Evolutionary conservation across 345 rosid species (phyloP).

Genomic region (Theobroma cacao): DNA sequence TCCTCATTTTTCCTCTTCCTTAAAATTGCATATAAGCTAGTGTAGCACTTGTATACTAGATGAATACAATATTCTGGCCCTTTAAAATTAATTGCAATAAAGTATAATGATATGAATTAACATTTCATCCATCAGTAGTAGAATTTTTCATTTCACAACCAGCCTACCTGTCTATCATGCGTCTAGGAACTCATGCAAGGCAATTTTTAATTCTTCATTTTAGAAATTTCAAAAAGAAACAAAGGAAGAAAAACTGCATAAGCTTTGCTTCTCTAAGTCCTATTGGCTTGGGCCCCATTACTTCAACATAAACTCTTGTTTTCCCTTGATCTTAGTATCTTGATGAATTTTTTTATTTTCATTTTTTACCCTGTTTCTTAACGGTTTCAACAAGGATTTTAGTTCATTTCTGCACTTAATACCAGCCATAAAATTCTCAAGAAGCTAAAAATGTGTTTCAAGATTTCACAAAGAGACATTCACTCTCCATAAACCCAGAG

Average conservation of each 20-base stretch:
- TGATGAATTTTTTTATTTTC: not conserved
- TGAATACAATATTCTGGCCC: not conserved
- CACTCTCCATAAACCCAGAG: not conserved
- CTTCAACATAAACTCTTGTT: not conserved
- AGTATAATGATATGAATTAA: not conserved
- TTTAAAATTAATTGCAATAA: not conserved
- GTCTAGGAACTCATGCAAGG: not conserved
- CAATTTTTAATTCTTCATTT: not conserved
- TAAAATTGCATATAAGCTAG: not conserved
- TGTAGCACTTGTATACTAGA: not conserved
- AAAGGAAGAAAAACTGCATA: not conserved
- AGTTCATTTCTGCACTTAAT: not conserved
- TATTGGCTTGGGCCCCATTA: not conserved
- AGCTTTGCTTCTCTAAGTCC: not conserved
- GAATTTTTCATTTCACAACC: not conserved
- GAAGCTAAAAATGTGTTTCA: not conserved
- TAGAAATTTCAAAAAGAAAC: not conserved
- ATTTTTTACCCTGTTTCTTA: not conserved
- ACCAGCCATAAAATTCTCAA: not conserved
- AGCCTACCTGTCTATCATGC: not conserved
- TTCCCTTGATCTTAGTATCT: not conserved
- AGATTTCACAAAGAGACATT: not conserved
- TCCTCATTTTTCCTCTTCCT: not conserved
- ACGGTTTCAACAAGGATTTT: not conserved
- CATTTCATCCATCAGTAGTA: not conserved